Percentiles rank a stretch among this genome's conserved stretches.
These are phyloP conservation scores for Populus trichocarpa DNA, from an alignment of 441 rosid species.

Conservation along the genomic window DNA sequence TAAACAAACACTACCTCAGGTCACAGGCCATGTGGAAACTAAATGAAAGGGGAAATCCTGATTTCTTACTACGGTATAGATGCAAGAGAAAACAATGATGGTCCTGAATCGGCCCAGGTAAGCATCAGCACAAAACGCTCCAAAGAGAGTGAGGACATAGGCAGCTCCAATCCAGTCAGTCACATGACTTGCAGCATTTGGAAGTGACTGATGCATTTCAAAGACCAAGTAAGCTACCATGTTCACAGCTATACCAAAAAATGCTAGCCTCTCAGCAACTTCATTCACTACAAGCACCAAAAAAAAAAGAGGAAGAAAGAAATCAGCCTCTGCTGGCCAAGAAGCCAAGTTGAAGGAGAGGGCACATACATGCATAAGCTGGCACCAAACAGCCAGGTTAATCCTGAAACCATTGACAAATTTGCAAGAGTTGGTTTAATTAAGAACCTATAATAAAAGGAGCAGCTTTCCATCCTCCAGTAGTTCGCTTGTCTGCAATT, in stretches of 20 bases:
- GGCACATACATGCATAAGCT: no score
- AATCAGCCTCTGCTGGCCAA: no score
- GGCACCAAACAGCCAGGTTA: no score
- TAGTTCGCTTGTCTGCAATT: slow-evolving; percentile 41
- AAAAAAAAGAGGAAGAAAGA: not conserved
- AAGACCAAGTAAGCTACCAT: slow-evolving; percentile 43
- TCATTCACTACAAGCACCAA: slow-evolving; percentile 35
- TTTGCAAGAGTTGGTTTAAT: not conserved
- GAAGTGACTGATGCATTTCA: slow-evolving; percentile 42
- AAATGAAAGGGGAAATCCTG: not conserved
- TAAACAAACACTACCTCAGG: not conserved
- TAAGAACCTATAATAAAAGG: slow-evolving; percentile 47
- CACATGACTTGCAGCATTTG: slow-evolving; percentile 42
- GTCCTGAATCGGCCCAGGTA: slow-evolving; percentile 50
- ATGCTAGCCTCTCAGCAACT: slow-evolving; percentile 62
- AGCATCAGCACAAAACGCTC: slow-evolving; percentile 58
- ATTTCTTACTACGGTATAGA: slow-evolving; percentile 33
- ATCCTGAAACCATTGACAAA: not conserved
- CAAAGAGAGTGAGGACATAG: slow-evolving; percentile 41
- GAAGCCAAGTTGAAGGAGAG: no score
- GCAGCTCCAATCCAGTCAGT: slow-evolving; percentile 59
- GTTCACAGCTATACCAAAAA: slow-evolving; percentile 48
- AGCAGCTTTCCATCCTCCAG: slow-evolving; percentile 61
- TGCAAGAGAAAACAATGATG: slow-evolving; percentile 40
- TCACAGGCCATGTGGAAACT: not conserved